phyloP scores from a whole-genome alignment of 768 basidiomycete genomes.

The Boletus sensibilis region DNA sequence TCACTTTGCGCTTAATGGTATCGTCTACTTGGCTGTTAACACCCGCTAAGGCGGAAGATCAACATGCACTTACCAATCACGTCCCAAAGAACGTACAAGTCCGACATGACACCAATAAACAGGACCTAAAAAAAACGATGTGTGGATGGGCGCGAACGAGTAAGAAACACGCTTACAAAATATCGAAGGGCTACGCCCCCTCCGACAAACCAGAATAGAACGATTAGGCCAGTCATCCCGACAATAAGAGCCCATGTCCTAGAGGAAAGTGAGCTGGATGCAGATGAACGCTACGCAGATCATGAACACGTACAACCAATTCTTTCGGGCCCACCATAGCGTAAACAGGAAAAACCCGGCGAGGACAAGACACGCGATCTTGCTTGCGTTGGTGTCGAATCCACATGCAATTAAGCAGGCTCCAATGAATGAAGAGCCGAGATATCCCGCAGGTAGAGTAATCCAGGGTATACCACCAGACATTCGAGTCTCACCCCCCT shows the following conservation, averaged over 20 bases:
- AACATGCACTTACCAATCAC: conserved; percentile 59
- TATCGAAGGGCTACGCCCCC: conserved; percentile 75
- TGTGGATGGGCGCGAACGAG: neutral
- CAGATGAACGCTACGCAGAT: too few relatives aligned
- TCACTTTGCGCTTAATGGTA: conserved; percentile 79
- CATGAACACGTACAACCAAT: conserved; percentile 56
- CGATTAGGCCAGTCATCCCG: conserved; percentile 75
- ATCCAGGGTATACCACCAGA: conserved; percentile 80
- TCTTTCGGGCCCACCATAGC: conserved; percentile 82
- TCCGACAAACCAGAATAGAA: conserved; percentile 82
- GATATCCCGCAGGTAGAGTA: conserved; percentile 83
- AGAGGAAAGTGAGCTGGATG: neutral
- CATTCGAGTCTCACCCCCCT: conserved; percentile 86
- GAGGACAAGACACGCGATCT: conserved; percentile 75
- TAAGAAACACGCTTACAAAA: conserved; percentile 47
- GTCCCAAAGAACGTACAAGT: conserved; percentile 86
- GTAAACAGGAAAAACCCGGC: conserved; percentile 87
- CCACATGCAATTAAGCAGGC: conserved; percentile 85
- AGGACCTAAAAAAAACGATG: conserved; percentile 48
- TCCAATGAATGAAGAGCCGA: conserved; percentile 84
- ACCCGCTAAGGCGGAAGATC: neutral
- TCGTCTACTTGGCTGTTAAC: conserved; percentile 52
- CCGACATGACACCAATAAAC: conserved; percentile 86
- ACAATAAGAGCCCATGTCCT: conserved; percentile 80
- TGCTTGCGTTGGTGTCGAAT: conserved; percentile 86